Base-by-base conservation (phyloP, 192 early-diverging fungal species). In the Thoreauomyces humboldtii region DNA sequence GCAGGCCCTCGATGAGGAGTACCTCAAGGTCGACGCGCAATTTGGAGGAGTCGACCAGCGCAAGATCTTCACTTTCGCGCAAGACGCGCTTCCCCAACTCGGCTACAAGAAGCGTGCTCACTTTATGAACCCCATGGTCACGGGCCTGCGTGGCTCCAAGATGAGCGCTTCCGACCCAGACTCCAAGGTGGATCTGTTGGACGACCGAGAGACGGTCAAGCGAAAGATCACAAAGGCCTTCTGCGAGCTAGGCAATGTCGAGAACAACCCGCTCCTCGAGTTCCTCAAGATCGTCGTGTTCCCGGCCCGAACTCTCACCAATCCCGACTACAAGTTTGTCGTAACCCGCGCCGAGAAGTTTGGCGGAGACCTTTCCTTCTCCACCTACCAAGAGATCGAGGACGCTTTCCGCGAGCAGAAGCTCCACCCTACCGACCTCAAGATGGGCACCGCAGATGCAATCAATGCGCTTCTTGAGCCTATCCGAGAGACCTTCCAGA, bases 51-150 rank as follows among this genome's bases (percentile, higher is more conserved):
- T 96, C 7, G 96, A 99, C 77, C 96, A 99, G 79, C 91, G 96
- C 75, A 99, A 99, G 87, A 99, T 99, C 73, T 99, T 99, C 75
- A 88, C 91, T 5, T 88, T 94, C 79, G 96, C 96, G 24, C 92
- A 96, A 78, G 93, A 95, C 77, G 91, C 93, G 80, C 69, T 99
- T 61, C 96, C 96, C 38, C 71, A 80, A 28, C 75, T 99, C 15
- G 96, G 95, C 29, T 99, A 95, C 83, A 89, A 91, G 71, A 99
- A 99, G 78, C 89, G 96, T 42, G 82, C 89, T 33, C 96, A 99
- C 71, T 79, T 99, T 65, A 99, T 99, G 96, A 99, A 96, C 77
- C 77, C 87, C 4, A 99, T 99, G 96, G 87, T 99, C 0, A 91
- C 93, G 32, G 96, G 96, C 37, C 82, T 99, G 36, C 79, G 87